Evolutionary conservation across 306 rosid genomes (phyloP).

Genomic region (Gynostemma pentaphyllum): DNA sequence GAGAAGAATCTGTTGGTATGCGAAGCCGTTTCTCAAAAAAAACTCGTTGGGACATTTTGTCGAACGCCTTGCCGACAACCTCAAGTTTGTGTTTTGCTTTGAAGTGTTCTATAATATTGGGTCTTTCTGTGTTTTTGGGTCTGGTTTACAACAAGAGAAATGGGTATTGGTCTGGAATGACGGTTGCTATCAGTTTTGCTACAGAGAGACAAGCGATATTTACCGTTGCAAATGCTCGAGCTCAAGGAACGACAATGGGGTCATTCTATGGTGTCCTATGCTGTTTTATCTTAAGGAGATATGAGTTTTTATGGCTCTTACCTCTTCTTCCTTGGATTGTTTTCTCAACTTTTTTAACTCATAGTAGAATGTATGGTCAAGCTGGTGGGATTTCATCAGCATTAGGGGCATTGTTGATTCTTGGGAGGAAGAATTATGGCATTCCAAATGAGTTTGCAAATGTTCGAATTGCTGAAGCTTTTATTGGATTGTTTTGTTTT

Average conservation of each 20-base stretch:
- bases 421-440: conserved; percentile 58
- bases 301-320: conserved; percentile 28
- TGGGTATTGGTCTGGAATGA: conserved; percentile 74
- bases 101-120: conserved; percentile 59
- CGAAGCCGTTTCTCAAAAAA: background rate
- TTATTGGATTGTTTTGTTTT: conserved; percentile 58
- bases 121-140: conserved; percentile 59
- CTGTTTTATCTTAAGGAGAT: conserved; percentile 26
- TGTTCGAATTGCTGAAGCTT: conserved; percentile 51
- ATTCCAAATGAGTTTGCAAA: conserved; percentile 51
- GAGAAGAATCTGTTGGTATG: background rate
- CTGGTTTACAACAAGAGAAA: conserved; percentile 36
- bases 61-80: conserved; percentile 24
- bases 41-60: background rate
- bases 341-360: conserved; percentile 49
- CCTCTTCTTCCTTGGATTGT: conserved; percentile 55
- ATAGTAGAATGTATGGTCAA: conserved; percentile 75
- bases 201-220: conserved; percentile 55
- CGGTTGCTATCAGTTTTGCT: conserved; percentile 45
- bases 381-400: conserved; percentile 65
- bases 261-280: conserved; percentile 59
- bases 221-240: conserved; percentile 51
- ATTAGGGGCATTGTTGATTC: conserved; percentile 57
- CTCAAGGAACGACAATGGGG: conserved; percentile 73
- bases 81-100: conserved; percentile 42